Evolutionary conservation across 2,329 filamentous ascomycete species (phyloP).

Genomic region (Capronia americana): DNA sequence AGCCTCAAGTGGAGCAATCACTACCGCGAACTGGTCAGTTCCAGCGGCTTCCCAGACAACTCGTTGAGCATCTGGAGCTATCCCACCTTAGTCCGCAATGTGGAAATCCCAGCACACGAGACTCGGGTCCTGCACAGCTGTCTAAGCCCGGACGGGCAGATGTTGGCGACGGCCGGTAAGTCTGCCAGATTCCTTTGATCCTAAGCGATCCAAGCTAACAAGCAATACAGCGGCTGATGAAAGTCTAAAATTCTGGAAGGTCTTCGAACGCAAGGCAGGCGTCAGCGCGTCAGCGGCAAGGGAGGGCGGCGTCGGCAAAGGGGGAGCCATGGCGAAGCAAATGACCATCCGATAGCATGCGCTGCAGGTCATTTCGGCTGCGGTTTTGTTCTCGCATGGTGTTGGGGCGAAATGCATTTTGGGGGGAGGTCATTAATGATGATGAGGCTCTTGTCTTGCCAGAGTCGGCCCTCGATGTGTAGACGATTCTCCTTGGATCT

Average conservation of each 20-base stretch:
- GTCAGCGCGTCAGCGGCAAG: conserved; percentile 67
- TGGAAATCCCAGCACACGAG: conserved; percentile 97
- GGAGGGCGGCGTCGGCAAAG: conserved; percentile 72
- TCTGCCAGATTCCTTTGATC: conserved; percentile 24
- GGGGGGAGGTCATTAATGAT: background rate
- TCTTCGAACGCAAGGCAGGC: conserved; percentile 98
- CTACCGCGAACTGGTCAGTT: conserved; percentile 98
- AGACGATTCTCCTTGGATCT: conserved; percentile 12
- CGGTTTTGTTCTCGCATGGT: conserved; percentile 25
- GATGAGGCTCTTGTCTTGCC: conserved; percentile 25
- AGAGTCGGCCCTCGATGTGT: conserved; percentile 6
- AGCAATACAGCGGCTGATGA: conserved; percentile 79
- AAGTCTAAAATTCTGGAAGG: conserved; percentile 99
- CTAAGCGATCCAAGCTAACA: conserved; percentile 25
- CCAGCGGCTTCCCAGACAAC: conserved; percentile 98
- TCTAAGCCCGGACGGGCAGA: conserved; percentile 95
- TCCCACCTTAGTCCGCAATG: conserved; percentile 92
- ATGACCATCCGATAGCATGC: conserved; percentile 82
- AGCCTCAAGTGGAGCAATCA: conserved; percentile 94
- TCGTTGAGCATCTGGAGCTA: conserved; percentile 99
- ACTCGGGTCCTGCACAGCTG: conserved; percentile 95
- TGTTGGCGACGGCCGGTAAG: conserved; percentile 88
- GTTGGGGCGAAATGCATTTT: conserved; percentile 25
- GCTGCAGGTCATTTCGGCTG: conserved; percentile 1
- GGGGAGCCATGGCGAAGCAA: conserved; percentile 88